phyloP scores from a whole-genome alignment of 306 rosid genomes.

The Cucurbita argyrosperma region DNA sequence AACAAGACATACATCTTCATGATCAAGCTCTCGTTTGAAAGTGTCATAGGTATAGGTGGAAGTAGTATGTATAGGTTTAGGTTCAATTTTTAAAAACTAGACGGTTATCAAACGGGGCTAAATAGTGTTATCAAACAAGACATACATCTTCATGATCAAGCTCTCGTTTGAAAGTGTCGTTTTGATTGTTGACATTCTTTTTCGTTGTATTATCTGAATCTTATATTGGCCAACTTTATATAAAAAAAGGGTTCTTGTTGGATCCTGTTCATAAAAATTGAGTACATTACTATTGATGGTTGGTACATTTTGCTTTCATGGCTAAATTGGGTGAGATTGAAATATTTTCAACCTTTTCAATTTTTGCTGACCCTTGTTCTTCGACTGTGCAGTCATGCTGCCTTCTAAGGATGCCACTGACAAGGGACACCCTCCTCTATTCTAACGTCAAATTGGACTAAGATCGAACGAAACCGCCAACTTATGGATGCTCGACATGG shows the following conservation, averaged over 20 bases:
- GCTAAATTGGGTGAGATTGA: neutral
- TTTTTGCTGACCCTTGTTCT: neutral
- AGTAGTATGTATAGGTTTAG: too few species aligned
- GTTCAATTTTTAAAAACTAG: too few species aligned
- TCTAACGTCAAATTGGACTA: slow-evolving; percentile 82
- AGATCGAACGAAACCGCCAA: slow-evolving; percentile 5
- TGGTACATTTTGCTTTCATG: neutral
- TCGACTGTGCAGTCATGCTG: slow-evolving; percentile 35
- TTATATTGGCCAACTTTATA: neutral
- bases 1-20: neutral
- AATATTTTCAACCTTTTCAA: neutral
- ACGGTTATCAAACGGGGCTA: too few species aligned
- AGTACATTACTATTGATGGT: neutral
- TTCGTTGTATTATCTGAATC: neutral
- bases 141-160: neutral
- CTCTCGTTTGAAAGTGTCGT: neutral
- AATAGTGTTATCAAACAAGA: neutral
- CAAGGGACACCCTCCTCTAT: slow-evolving; percentile 80
- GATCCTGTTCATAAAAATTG: neutral
- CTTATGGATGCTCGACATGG: slow-evolving; percentile 10
- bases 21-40: neutral
- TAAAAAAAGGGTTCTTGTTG: neutral
- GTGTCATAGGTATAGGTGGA: too few species aligned
- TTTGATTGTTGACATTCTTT: neutral
- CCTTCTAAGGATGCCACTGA: slow-evolving; percentile 62